Base-by-base conservation (phyloP, 306 rosid species). In the Cercis canadensis region DNA sequence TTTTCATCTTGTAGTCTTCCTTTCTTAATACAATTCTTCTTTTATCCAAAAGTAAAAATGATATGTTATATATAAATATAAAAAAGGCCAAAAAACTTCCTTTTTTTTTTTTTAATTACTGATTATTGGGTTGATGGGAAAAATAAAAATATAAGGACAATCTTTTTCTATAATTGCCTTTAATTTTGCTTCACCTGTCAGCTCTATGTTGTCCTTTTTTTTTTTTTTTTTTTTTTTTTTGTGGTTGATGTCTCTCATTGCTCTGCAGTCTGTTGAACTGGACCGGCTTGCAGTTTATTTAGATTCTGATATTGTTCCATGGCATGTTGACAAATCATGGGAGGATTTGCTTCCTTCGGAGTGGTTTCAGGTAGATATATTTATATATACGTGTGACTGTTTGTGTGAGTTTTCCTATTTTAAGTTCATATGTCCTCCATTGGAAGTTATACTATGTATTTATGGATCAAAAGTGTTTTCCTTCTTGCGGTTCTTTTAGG, bases 291-390 rank as follows among this genome's bases (percentile, higher is more conserved):
- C 95, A 56, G 81, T 91, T 56, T 94, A 94, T 84, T 83, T 91
- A 56, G 97, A 94, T 82, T 91, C 97, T 60, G 88, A 91, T 87
- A 80, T 83, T 67, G 75, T 79, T 64, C 89, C 96, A 53, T 94
- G 96, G 96, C 78, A 86, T 78, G 65, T 91, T 66, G 69, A 84
- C 70, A 89, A 87, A 80, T 82, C 86, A 62, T 94, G 99, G 99
- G 91, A 78, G 78, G 88, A 84, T 81, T 84, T 94, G 84, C 88
- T 80, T 82, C 98, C 98, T 67, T 87, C 95, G 4, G 97, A 94
- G 77, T 94, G 98, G 98, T 84, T 85, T 82, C 89, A 94, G 91
- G 98, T 94, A 83, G 51, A 52, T 57, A 50, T 56, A 18, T 24
- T 24, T 24, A 24, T 24, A 24, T 24, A 24, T 24, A 24, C 29